Base-by-base conservation (phyloP, 495 filamentous ascomycete genomes). In the Barbatosphaeria neglecta region DNA sequence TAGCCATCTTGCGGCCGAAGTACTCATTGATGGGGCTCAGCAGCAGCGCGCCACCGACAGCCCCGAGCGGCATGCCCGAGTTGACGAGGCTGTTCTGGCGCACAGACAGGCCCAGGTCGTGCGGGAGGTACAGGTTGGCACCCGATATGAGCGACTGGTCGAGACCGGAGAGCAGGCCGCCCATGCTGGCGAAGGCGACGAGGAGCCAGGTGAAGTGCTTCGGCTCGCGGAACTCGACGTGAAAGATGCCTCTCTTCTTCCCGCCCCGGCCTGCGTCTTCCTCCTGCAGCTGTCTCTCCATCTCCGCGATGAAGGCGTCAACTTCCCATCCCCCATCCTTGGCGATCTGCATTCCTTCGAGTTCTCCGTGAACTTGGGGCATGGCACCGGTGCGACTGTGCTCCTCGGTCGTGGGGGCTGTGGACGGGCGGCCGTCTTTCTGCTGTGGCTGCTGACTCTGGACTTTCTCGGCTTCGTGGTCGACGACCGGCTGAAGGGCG, bases 181-280 rank as follows among this genome's bases (percentile, higher is more conserved):
- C 76, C 71, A 80, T 75, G 3, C 73, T 77, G 22, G 77, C 78
- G 52, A 82, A 81, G 23, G 65, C 75, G n/a, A 80, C 77, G 9
- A 82, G 68, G 13, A 82, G 54, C 55, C 68, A 80, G 27, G 76
- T 80, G 52, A 79, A 82, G 40, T 57, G 46, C 27, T 45, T 50
- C n/a, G 59, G 54, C 39, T 62, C 52, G 2, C 47, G 53, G 39
- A 62, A 50, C 35, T 42, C 20, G 27, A 47, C n/a, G n/a, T 50
- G 13, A 28, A 46, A 50, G 37, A 46, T 4, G 24, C 24, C n/a
- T 43, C 44, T 16, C 19, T 40, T 45, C 43, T 46, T 23, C 20
- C 38, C 17, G 16, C 43, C 43, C 3, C 33, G 22, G 3, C 33
- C 15, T 15, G 25, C 46, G 11, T 33, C 46, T 15, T 37, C 5